Evolutionary conservation across 2,329 filamentous ascomycete genomes (phyloP).

Genomic region (Rutstroemia sydowiana): DNA sequence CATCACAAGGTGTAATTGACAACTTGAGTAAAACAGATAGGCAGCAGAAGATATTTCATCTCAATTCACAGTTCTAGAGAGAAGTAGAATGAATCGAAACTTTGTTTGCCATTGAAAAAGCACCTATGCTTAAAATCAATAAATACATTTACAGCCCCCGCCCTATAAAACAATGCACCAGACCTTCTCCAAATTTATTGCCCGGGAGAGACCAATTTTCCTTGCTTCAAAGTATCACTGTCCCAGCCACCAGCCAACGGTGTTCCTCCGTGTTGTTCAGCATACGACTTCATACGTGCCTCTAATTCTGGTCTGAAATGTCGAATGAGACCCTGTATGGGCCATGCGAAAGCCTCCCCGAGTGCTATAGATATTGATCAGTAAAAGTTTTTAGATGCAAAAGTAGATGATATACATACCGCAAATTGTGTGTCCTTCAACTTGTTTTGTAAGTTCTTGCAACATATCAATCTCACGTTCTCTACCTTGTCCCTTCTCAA

Average conservation of each 20-base stretch:
- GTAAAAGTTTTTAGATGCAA: background rate
- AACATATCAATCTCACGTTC: conserved; percentile 98
- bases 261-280: conserved; percentile 62
- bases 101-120: conserved; percentile 9
- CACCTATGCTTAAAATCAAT: conserved; percentile 21
- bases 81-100: no score
- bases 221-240: conserved; percentile 66
- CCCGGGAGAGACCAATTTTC: conserved; percentile 79
- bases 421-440: conserved; percentile 98
- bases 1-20: no score
- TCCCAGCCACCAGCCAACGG: conserved; percentile 84
- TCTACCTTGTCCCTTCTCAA: conserved; percentile 83
- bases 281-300: conserved; percentile 77
- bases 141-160: conserved; percentile 25
- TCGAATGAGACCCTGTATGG: conserved; percentile 93
- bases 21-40: no score
- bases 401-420: conserved; percentile 46
- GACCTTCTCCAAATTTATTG: conserved; percentile 53
- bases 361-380: conserved; percentile 49
- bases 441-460: conserved; percentile 97
- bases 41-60: no score
- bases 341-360: conserved; percentile 97
- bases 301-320: conserved; percentile 97
- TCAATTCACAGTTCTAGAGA: no score
- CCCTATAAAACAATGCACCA: conserved; percentile 22